Evolutionary conservation across 225 moss, liverwort and hornwort species (phyloP).

Genomic region (Polytrichum commune): DNA sequence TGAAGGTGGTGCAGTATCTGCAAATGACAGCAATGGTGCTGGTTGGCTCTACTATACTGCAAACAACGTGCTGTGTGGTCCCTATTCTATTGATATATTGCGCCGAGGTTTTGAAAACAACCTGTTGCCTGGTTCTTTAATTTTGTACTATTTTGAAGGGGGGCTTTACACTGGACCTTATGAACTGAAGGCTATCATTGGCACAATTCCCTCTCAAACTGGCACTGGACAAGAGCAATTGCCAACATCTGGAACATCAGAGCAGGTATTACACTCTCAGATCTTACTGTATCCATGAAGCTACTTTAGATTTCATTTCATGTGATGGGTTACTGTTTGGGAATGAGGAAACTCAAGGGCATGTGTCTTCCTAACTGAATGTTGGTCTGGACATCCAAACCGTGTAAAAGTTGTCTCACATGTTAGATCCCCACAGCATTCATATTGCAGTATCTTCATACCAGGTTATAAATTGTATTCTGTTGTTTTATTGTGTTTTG

Average conservation of each 20-base stretch:
- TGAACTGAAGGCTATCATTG: slow-evolving; percentile 30
- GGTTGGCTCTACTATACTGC: slow-evolving; percentile 46
- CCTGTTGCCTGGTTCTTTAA: slow-evolving; percentile 34
- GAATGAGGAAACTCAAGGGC: not conserved
- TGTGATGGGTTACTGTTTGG: not conserved
- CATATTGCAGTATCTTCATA: not conserved
- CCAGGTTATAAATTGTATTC: not conserved
- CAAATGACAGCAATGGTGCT: slow-evolving; percentile 16
- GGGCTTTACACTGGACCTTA: slow-evolving; percentile 33
- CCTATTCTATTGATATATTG: slow-evolving; percentile 34
- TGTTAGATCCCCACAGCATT: not conserved
- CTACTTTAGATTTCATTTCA: not conserved
- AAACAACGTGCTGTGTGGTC: slow-evolving; percentile 33
- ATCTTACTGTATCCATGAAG: not conserved
- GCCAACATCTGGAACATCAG: not conserved
- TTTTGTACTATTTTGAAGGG: slow-evolving; percentile 32
- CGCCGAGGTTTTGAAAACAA: slow-evolving; percentile 22
- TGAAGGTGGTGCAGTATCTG: slow-evolving; percentile 15
- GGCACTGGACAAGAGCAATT: not conserved
- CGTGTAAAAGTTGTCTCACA: not conserved
- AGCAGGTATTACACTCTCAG: not conserved
- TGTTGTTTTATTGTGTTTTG: not conserved
- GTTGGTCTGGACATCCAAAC: no score
- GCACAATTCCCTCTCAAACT: slow-evolving; percentile 14
- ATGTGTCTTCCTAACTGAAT: not conserved